Evolutionary conservation across 805 yeast species (phyloP).

Genomic region (Candida morakotiae): DNA sequence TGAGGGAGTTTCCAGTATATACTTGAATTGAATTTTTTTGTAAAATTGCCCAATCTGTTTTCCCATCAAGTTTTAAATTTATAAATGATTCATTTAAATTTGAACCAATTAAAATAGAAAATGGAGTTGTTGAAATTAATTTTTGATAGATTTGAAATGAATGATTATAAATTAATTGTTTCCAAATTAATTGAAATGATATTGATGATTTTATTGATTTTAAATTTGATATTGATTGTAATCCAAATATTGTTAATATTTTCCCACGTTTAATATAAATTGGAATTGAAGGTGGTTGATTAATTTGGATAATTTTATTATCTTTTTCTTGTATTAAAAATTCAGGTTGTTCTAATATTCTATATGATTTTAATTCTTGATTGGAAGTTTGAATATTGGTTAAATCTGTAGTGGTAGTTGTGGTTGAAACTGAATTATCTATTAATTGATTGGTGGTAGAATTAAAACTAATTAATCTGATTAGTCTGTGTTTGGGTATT

Average conservation of each 20-base stretch:
- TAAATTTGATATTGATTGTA: conserved; percentile 13
- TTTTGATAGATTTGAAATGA: conserved; percentile 43
- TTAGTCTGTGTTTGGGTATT: too few species aligned
- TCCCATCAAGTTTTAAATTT: conserved; percentile 50
- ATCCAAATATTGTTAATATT: conserved; percentile 44
- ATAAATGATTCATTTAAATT: conserved; percentile 36
- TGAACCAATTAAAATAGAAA: conserved; percentile 42
- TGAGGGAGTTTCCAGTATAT: conserved; percentile 50
- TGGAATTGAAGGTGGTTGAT: conserved; percentile 59
- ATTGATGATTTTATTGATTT: conserved; percentile 20
- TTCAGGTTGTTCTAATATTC: conserved; percentile 19
- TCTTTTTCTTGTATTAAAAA: conserved; percentile 16
- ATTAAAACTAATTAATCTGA: too few species aligned
- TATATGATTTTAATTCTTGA: conserved; percentile 13
- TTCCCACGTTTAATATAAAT: conserved; percentile 46
- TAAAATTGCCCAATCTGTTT: conserved; percentile 59
- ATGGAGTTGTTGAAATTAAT: conserved; percentile 45
- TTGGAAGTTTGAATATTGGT: conserved; percentile 11
- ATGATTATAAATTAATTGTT: conserved; percentile 42
- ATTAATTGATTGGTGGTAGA: too few species aligned
- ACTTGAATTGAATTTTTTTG: conserved; percentile 45
- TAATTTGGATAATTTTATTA: conserved; percentile 41
- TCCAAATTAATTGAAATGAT: conserved; percentile 34
- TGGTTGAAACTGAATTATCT: too few species aligned
- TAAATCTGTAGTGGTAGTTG: conserved; percentile 9